These are phyloP conservation scores for Tetrapyrgos nigripes DNA, from an alignment of 1,284 basidiomycete genomes.

Conservation along the genomic window DNA sequence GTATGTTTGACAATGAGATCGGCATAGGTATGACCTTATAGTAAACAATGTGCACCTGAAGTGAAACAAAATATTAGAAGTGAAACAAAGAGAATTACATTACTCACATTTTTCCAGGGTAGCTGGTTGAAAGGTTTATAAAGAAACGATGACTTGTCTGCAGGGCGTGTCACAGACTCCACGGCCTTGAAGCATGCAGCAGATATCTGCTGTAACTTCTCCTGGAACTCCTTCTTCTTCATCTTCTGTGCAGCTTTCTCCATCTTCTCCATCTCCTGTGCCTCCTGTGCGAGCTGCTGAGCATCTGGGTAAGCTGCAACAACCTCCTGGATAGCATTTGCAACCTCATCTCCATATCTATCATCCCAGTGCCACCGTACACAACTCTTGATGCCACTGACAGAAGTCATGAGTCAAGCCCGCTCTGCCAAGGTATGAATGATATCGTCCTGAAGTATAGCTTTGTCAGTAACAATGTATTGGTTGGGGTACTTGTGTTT, in stretches of 20 bases:
- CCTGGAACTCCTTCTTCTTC: too few relatives aligned
- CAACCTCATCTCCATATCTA: conserved; percentile 8
- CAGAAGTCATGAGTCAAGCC: neutral
- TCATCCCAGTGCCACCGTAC: conserved; percentile 13
- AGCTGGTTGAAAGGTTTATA: conserved; percentile 10
- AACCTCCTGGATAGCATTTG: conserved; percentile 1
- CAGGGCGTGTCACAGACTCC: too few relatives aligned
- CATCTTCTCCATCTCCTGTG: too few relatives aligned
- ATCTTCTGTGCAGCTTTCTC: too few relatives aligned
- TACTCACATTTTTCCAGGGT: conserved; percentile 5
- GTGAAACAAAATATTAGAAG: neutral
- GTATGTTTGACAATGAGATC: conserved; percentile 13
- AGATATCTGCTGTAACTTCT: too few relatives aligned
- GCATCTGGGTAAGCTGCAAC: too few relatives aligned
- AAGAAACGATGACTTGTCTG: too few relatives aligned
- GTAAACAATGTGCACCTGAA: conserved; percentile 5
- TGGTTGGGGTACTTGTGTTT: conserved; percentile 1
- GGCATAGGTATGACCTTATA: conserved; percentile 1
- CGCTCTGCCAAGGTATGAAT: conserved; percentile 2
- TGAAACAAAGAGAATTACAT: neutral
- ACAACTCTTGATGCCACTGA: neutral
- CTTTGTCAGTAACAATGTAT: conserved; percentile 12
- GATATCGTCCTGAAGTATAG: neutral
- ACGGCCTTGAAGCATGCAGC: too few relatives aligned
- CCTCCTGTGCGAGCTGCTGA: too few relatives aligned